These are phyloP conservation scores for Mucor sp. DNA, from an alignment of 371 early-diverging fungal species.

Conservation along the genomic window DNA sequence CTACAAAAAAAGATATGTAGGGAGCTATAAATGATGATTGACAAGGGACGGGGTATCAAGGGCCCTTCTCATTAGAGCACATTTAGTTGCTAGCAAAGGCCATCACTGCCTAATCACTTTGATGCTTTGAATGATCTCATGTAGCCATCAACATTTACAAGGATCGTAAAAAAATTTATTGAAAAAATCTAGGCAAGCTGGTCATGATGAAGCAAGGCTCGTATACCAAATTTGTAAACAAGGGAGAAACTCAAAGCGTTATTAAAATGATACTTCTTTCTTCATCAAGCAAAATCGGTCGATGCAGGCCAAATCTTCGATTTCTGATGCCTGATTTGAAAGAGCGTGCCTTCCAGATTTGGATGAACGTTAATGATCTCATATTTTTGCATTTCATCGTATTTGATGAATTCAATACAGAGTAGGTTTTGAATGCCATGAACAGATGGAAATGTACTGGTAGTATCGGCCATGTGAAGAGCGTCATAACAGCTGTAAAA, in stretches of 20 bases:
- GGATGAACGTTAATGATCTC: background rate
- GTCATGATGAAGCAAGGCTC: background rate
- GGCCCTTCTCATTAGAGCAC: background rate
- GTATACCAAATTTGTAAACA: background rate
- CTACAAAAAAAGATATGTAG: too few species aligned
- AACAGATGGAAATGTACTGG: background rate
- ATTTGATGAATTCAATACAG: background rate
- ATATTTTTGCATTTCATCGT: background rate
- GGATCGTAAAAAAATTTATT: background rate
- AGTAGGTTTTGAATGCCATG: background rate
- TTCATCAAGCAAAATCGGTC: constrained; percentile 3
- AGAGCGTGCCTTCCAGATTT: constrained; percentile 2
- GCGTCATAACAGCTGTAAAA: background rate
- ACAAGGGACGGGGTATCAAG: background rate
- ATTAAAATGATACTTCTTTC: background rate
- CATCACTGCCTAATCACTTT: too few species aligned
- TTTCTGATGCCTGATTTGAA: background rate
- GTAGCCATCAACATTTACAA: too few species aligned
- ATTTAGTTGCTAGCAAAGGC: too few species aligned
- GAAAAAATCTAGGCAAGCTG: background rate
- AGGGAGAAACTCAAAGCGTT: background rate
- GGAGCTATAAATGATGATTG: background rate
- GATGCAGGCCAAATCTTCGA: constrained; percentile 3
- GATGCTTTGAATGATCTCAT: too few species aligned
- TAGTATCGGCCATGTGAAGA: too few species aligned